Evolutionary conservation across 2,329 filamentous ascomycete genomes (phyloP).

Genomic region (Trichoderma koningiopsis): DNA sequence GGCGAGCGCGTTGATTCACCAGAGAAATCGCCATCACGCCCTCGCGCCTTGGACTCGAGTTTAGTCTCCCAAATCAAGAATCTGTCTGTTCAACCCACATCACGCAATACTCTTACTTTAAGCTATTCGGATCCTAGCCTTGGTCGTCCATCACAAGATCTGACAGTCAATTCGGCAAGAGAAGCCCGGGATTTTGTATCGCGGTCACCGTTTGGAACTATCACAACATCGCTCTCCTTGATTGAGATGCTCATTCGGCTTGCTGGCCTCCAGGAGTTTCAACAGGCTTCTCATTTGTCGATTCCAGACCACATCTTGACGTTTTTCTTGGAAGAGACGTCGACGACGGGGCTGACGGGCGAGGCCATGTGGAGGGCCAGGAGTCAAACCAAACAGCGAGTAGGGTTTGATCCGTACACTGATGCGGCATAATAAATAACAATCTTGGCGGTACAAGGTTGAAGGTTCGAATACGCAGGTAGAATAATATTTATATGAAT

Average conservation of each 20-base stretch:
- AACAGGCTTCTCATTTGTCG: conserved; percentile 84
- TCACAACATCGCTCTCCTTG: conserved; percentile 66
- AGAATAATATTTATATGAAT: neutral
- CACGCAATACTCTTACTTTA: neutral
- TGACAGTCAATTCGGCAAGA: neutral
- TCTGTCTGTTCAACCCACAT: conserved; percentile 39
- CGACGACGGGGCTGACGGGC: conserved; percentile 53
- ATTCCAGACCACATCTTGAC: conserved; percentile 87
- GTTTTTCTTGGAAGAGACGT: conserved; percentile 74
- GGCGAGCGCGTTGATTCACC: conserved; percentile 26
- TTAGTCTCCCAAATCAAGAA: conserved; percentile 46
- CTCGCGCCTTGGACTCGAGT: conserved; percentile 39
- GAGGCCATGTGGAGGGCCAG: conserved; percentile 49
- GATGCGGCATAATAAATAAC: conserved; percentile 37
- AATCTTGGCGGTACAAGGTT: neutral
- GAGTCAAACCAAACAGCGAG: conserved; percentile 49
- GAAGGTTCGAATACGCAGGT: neutral
- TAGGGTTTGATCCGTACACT: conserved; percentile 60
- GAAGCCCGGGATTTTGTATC: conserved; percentile 38
- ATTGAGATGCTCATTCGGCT: conserved; percentile 87
- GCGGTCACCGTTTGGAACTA: conserved; percentile 53
- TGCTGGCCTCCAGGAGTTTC: conserved; percentile 85
- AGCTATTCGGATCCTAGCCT: neutral
- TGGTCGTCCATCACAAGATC: neutral
- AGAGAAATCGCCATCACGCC: conserved; percentile 20